Percentiles rank a stretch among this genome's conserved stretches.
These are phyloP conservation scores for Raddia guianensis DNA, from an alignment of 176 grass and related monocot species.

Conservation along the genomic window DNA sequence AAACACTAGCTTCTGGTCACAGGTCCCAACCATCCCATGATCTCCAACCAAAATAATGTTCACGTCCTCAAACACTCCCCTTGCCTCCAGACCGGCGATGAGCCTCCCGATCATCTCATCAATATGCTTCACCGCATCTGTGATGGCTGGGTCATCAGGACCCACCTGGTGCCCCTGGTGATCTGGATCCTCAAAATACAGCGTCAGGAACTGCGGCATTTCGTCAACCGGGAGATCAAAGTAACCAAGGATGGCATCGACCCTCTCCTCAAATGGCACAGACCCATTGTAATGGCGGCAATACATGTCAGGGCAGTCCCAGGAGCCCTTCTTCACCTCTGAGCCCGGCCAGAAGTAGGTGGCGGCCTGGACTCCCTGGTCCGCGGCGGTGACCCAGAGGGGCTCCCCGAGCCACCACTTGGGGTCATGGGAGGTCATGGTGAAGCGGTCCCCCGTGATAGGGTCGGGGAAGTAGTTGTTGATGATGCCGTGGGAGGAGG, in stretches of 20 bases:
- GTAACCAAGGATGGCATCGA: conserved; percentile 68
- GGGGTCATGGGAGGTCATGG: conserved; percentile 66
- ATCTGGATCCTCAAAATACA: conserved; percentile 97
- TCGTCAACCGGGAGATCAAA: conserved; percentile 73
- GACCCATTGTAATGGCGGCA: conserved; percentile 69
- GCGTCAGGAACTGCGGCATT: conserved; percentile 74
- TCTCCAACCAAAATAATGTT: conserved; percentile 79
- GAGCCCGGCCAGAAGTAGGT: conserved; percentile 92
- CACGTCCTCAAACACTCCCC: conserved; percentile 84
- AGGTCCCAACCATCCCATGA: conserved; percentile 96
- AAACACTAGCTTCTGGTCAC: conserved; percentile 74
- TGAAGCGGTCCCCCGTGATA: conserved; percentile 57
- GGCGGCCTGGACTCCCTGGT: conserved; percentile 66
- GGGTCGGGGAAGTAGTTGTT: conserved; percentile 92
- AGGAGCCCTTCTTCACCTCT: conserved; percentile 73
- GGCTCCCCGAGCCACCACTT: conserved; percentile 85
- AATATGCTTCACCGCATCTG: conserved; percentile 57
- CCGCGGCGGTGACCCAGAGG: conserved; percentile 71
- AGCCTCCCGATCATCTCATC: conserved; percentile 76
- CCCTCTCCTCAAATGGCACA: conserved; percentile 80
- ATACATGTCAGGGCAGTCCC: conserved; percentile 71
- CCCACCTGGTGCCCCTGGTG: conserved; percentile 90
- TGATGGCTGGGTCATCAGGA: conserved; percentile 77
- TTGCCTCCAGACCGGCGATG: conserved; percentile 74
- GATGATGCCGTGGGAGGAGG: conserved; percentile 84